These are phyloP conservation scores for Mortierella sp. DNA, from an alignment of 371 early-diverging fungal species.

Conservation along the genomic window DNA sequence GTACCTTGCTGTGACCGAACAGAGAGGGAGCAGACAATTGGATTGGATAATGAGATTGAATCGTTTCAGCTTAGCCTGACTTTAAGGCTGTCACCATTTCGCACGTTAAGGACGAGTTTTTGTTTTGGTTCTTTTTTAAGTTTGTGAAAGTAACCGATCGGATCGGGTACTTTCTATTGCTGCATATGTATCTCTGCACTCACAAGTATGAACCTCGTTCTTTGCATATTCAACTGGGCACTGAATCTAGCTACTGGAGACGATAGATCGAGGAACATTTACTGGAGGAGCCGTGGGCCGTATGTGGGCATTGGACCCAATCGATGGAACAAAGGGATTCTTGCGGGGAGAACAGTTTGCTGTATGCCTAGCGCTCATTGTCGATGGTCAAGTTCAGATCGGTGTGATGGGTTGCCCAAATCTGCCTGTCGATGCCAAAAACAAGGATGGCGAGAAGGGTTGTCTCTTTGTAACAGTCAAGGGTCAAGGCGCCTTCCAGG, in stretches of 20 bases:
- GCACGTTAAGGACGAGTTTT: conserved; percentile 30
- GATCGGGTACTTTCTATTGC: not conserved
- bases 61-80: not conserved
- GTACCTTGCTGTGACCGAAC: not conserved
- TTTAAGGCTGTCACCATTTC: conserved; percentile 50
- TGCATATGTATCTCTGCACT: not conserved
- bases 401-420: conserved; percentile 98
- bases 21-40: not conserved
- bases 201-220: not conserved
- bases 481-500: conserved; percentile 92
- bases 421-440: conserved; percentile 74
- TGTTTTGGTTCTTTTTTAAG: too few species aligned
- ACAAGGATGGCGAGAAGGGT: conserved; percentile 79
- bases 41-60: not conserved
- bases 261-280: conserved; percentile 93
- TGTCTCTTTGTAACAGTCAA: conserved; percentile 83
- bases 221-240: not conserved
- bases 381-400: conserved; percentile 88
- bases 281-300: conserved; percentile 86
- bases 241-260: conserved; percentile 81
- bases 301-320: conserved; percentile 97
- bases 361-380: conserved; percentile 93
- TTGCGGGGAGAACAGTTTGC: conserved; percentile 97
- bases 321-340: conserved; percentile 96
- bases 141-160: not conserved